Conservation (phyloP, 163 green algal species). For the Chlamydomonas reinhardtii region DNA sequence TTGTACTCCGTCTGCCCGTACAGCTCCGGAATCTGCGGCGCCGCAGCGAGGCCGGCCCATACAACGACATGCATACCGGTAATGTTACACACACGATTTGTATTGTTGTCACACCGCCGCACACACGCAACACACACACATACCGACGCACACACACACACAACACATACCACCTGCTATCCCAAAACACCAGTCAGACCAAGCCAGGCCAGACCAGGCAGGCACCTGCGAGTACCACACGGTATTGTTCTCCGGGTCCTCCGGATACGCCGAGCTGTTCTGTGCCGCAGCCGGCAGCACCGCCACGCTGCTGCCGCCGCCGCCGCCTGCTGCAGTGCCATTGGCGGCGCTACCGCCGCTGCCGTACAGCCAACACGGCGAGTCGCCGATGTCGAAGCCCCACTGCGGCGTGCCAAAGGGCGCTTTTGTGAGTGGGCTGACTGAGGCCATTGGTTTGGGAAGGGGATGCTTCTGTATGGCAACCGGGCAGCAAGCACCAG, state of each 20-base stretch:
- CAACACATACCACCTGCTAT: too few relatives aligned
- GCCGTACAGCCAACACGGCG: conserved; percentile 42
- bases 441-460: background rate
- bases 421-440: background rate
- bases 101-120: too few relatives aligned
- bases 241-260: conserved; percentile 5
- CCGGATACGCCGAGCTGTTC: conserved; percentile 38
- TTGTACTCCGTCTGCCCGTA: background rate
- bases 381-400: background rate
- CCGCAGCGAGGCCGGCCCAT: too few relatives aligned
- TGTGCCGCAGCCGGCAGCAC: background rate
- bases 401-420: background rate
- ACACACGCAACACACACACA: too few relatives aligned
- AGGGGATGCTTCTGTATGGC: background rate
- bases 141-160: too few relatives aligned
- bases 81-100: too few relatives aligned
- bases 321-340: too few relatives aligned
- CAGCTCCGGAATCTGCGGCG: conserved; percentile 14
- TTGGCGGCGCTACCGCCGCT: background rate
- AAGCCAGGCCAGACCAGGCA: too few relatives aligned
- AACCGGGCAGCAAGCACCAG: background rate
- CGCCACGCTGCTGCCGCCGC: too few relatives aligned
- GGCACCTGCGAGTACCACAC: conserved; percentile 23
- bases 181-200: too few relatives aligned
- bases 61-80: too few relatives aligned